Percentiles rank a stretch among this genome's conserved stretches.
Conservation (phyloP, 768 basidiomycete genomes). For the Tylopilus plumbeoviolaceoides region DNA sequence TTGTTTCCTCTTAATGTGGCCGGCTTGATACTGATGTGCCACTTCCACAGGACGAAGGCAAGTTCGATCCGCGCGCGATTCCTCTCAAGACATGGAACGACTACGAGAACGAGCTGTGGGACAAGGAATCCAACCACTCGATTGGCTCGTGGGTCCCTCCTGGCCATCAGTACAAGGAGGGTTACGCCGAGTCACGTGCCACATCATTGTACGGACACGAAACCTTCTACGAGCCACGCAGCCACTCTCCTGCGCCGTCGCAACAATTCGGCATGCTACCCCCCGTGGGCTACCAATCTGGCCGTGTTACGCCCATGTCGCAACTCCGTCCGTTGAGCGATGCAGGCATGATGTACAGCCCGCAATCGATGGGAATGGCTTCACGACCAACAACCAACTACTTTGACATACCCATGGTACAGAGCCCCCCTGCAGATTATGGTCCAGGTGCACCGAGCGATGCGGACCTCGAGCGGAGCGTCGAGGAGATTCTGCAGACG, state of each 20-base stretch:
- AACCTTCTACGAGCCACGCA: conserved; percentile 76
- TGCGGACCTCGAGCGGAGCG: conserved; percentile 67
- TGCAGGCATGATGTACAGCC: conserved; percentile 45
- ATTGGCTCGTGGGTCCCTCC: conserved; percentile 92
- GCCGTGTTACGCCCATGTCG: conserved; percentile 68
- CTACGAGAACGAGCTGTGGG: conserved; percentile 96
- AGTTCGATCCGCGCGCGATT: conserved; percentile 90
- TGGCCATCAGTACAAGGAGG: conserved; percentile 62
- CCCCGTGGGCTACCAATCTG: conserved; percentile 72
- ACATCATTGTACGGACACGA: conserved; percentile 85
- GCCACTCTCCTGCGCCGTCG: conserved; percentile 72
- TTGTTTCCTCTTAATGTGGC: conserved; percentile 7
- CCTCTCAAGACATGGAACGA: conserved; percentile 97
- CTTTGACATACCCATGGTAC: conserved; percentile 57
- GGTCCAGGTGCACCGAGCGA: conserved; percentile 53
- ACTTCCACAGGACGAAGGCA: conserved; percentile 81
- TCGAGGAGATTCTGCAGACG: conserved; percentile 65
- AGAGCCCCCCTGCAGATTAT: conserved; percentile 45
- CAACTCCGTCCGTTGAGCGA: conserved; percentile 33
- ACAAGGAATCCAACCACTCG: conserved; percentile 94
- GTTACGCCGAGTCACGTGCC: conserved; percentile 72
- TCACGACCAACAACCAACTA: conserved; percentile 76
- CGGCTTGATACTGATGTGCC: conserved; percentile 6
- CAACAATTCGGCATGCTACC: conserved; percentile 49
- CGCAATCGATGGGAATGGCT: conserved; percentile 58